A percentile compares a stretch with the other conserved stretches of the same genome.
Evolutionary conservation across 2,329 filamentous ascomycete genomes (phyloP).

Genomic region (Nothomitra cinnamomea): DNA sequence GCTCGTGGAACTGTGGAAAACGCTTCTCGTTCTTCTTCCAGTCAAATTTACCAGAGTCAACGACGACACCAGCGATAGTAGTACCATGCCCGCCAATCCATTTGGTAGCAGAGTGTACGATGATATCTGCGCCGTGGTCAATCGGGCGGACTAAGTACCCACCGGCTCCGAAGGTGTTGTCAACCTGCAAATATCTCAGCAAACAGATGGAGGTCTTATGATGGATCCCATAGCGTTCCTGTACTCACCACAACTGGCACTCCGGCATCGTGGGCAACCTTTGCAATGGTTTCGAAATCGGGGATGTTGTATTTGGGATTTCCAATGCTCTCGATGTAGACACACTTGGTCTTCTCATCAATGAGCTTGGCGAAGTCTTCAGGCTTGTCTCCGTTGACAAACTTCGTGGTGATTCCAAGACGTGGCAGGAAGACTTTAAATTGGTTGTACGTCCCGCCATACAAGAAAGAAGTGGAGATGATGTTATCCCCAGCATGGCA

Average conservation of each 20-base stretch:
- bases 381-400: slow-evolving; percentile 63
- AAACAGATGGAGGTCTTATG: background rate
- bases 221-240: slow-evolving; percentile 5
- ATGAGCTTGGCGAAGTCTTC: slow-evolving; percentile 68
- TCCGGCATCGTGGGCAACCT: slow-evolving; percentile 53
- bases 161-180: slow-evolving; percentile 91
- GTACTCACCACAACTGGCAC: slow-evolving; percentile 35
- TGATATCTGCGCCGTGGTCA: slow-evolving; percentile 80
- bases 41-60: slow-evolving; percentile 85
- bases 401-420: slow-evolving; percentile 78
- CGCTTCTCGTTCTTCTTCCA: slow-evolving; percentile 72
- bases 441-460: slow-evolving; percentile 95
- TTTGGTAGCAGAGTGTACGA: slow-evolving; percentile 88
- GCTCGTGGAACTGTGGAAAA: slow-evolving; percentile 88
- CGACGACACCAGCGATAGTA: slow-evolving; percentile 70
- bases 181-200: slow-evolving; percentile 36
- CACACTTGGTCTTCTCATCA: slow-evolving; percentile 82
- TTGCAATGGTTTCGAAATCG: slow-evolving; percentile 73
- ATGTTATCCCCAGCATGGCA: slow-evolving; percentile 85
- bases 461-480: slow-evolving; percentile 74
- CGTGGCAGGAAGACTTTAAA: slow-evolving; percentile 80
- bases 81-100: slow-evolving; percentile 96
- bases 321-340: slow-evolving; percentile 84
- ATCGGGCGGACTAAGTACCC: slow-evolving; percentile 80
- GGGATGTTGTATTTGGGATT: slow-evolving; percentile 90